Evolutionary conservation across 1,284 basidiomycete genomes (phyloP).

Genomic region (Leccinum solheimii): DNA sequence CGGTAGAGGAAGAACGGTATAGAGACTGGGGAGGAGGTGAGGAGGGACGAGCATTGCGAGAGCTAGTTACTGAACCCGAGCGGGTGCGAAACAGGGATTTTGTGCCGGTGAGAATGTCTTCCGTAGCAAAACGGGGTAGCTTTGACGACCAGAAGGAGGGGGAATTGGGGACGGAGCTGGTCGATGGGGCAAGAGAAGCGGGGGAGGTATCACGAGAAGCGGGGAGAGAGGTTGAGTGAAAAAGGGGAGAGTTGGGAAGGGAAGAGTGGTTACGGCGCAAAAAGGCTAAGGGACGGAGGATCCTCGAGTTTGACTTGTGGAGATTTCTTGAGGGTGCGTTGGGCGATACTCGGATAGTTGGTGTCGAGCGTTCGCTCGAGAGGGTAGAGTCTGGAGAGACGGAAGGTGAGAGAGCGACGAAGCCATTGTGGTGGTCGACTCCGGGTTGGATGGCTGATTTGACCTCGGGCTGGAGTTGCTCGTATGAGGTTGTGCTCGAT

Average conservation of each 20-base stretch:
- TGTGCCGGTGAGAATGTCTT: constrained; percentile 45
- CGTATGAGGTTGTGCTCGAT: constrained; percentile 7
- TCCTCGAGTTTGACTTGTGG: constrained; percentile 34
- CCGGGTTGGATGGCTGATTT: constrained; percentile 10
- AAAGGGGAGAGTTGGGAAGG: constrained; percentile 27
- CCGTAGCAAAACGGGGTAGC: constrained; percentile 37
- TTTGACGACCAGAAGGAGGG: constrained; percentile 18
- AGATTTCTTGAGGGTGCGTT: constrained; percentile 25
- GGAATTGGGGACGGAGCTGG: constrained; percentile 21
- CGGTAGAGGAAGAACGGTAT: constrained; percentile 17
- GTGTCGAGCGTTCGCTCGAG: constrained; percentile 27
- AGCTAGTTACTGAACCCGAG: constrained; percentile 32
- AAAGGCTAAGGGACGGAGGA: constrained; percentile 29
- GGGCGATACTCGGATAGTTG: constrained; percentile 21
- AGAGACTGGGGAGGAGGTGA: constrained; percentile 19
- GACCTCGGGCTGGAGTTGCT: constrained; percentile 9
- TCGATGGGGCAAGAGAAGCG: constrained; percentile 15
- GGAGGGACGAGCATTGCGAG: constrained; percentile 8
- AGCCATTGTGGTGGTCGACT: constrained; percentile 3
- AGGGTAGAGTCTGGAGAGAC: constrained; percentile 22
- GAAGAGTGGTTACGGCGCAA: constrained; percentile 32
- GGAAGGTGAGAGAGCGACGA: constrained; percentile 23
- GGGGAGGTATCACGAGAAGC: constrained; percentile 15
- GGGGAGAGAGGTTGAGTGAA: constrained; percentile 17
- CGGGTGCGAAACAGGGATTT: constrained; percentile 50